Base-by-base conservation (phyloP, 1,284 basidiomycete species). In the Macrocystidia cucumis region DNA sequence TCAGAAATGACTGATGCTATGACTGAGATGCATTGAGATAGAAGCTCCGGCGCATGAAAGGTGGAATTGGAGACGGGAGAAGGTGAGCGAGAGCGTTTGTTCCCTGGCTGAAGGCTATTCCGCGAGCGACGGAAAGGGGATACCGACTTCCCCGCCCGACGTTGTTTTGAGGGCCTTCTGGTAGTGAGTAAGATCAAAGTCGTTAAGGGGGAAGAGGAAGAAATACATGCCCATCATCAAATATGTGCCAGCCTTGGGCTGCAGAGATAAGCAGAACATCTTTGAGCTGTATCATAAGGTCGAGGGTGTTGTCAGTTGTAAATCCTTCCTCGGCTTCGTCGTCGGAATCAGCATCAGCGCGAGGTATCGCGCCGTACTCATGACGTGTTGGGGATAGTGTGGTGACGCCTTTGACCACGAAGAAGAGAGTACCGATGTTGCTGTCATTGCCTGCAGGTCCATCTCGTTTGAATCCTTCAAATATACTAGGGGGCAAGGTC, bases 1-100 rank as follows among this genome's bases (percentile, higher is more conserved):
- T 84, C 78, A 3, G 60, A 54, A 13, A 84, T 62, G 9, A 86
- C 57, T 2, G 81, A 81, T 2, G 67, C 60, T 8, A 86, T 61
- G 24, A 78, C 52, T 9, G 68, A 66, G n/a, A 85, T 68, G 49
- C 77, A 81, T 35, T 69, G 62, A 1, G 69, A 60, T 21, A 82
- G 58, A 19, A 82, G 59, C 34, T 74, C 65, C 8, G 72, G 65
- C 17, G 67, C 58, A 37, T 57, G 61, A 22, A 56, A 39, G 33
- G 41, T 50, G 13, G 40, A 43, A 37, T 47, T 50, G 16, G 51
- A 49, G 7, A 47, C 51, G 9, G 67, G 67, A 7, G 72, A 74
- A 13, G 66, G 58, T 8, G 78, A 79, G n/a, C 66, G 62, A 11
- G 72, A 69, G 11, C 62, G 60, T 35, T 52, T 51, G 9, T 62